These are phyloP conservation scores for Pseudovirgaria hyperparasitica DNA, from an alignment of 2,329 filamentous ascomycete genomes.

Conservation along the genomic window DNA sequence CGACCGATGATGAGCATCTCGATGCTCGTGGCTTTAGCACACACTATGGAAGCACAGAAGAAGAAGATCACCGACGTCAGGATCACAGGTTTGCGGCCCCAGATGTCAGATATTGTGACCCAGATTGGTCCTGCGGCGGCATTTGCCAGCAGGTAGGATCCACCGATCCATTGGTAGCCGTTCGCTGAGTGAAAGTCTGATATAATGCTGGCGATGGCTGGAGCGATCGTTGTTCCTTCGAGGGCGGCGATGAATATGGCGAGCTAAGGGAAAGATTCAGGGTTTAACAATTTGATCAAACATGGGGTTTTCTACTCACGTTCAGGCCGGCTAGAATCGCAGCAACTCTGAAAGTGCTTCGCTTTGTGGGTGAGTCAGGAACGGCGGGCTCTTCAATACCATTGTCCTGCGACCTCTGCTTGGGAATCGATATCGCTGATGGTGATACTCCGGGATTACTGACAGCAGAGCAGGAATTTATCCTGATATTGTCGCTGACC, in stretches of 20 bases:
- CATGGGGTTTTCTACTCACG: not conserved
- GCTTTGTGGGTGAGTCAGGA: not conserved
- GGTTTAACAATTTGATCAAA: no score
- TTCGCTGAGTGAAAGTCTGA: conserved; percentile 50
- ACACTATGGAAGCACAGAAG: conserved; percentile 32
- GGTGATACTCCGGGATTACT: no score
- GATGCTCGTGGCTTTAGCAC: conserved; percentile 31
- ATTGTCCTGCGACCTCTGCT: no score
- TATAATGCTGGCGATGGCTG: conserved; percentile 53
- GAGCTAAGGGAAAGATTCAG: conserved; percentile 16
- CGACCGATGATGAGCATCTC: conserved; percentile 37
- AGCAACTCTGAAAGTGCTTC: not conserved
- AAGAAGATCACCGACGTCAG: conserved; percentile 35
- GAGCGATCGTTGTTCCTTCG: conserved; percentile 48
- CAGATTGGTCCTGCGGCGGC: conserved; percentile 58
- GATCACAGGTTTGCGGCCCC: conserved; percentile 43
- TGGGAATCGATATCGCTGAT: no score
- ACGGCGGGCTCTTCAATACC: not conserved
- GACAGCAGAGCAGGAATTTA: no score
- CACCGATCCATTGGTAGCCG: conserved; percentile 70
- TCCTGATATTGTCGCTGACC: no score
- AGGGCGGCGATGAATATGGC: conserved; percentile 29
- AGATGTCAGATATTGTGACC: conserved; percentile 49
- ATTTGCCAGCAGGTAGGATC: conserved; percentile 57
- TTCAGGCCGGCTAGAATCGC: not conserved